Conservation (phyloP, 176 grass and related monocot species). For the Secale cereale region DNA sequence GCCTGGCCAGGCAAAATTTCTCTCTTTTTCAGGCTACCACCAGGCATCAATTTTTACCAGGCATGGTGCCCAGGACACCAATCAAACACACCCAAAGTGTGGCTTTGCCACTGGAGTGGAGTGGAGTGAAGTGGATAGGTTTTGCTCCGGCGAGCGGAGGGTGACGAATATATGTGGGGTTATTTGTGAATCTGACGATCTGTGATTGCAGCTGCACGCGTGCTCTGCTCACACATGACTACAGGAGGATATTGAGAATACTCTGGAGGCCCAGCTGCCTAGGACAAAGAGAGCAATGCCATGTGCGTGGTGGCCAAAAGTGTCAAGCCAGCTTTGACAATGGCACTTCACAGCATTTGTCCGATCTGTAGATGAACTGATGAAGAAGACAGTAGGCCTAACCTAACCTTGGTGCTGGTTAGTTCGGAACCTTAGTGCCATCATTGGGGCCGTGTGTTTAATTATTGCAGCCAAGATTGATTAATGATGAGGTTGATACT, state of each 20-base stretch:
- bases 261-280: neutral
- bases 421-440: too few relatives aligned
- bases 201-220: slow-evolving; percentile 16
- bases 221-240: neutral
- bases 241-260: neutral
- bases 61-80: too few relatives aligned
- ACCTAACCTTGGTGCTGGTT: too few relatives aligned
- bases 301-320: slow-evolving; percentile 5
- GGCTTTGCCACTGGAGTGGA: too few relatives aligned
- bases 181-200: neutral
- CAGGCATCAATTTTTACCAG: too few relatives aligned
- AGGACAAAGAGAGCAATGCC: neutral
- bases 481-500: neutral
- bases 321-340: slow-evolving; percentile 3
- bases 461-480: neutral
- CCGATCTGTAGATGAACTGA: neutral
- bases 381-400: slow-evolving; percentile 11
- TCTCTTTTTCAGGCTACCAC: too few relatives aligned
- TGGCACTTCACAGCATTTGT: neutral
- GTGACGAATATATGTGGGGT: too few relatives aligned
- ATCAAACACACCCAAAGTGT: too few relatives aligned
- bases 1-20: too few relatives aligned
- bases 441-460: too few relatives aligned
- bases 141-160: too few relatives aligned
- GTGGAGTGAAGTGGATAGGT: too few relatives aligned